Percentiles rank a stretch among this genome's conserved stretches.
These are phyloP conservation scores for Yarrowia yakushimensis DNA, from an alignment of 805 yeast species.

Conservation along the genomic window DNA sequence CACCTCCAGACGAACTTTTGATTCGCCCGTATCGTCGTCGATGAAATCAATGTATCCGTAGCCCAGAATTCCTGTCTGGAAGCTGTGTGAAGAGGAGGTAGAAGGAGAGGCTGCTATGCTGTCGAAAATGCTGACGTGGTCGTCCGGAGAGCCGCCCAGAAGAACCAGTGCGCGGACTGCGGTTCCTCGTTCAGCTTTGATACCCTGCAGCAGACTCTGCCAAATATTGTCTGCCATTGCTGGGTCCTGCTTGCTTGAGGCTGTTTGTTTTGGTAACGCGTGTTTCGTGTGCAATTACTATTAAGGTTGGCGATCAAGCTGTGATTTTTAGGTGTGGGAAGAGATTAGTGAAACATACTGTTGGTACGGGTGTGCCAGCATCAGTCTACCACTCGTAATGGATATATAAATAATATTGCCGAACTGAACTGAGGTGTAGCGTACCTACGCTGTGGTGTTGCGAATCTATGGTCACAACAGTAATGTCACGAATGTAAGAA, in stretches of 20 bases:
- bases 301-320: conserved; percentile 20
- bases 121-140: conserved; percentile 18
- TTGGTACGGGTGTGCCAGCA: not conserved
- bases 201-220: conserved; percentile 22
- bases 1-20: conserved; percentile 4
- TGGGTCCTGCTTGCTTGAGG: not conserved
- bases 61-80: conserved; percentile 16
- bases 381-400: too few species aligned
- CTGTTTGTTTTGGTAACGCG: conserved; percentile 18
- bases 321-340: not conserved
- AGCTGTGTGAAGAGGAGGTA: not conserved
- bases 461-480: not conserved
- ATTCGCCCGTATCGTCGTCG: conserved; percentile 21
- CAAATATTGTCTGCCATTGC: conserved; percentile 22
- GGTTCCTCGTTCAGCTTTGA: conserved; percentile 14
- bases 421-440: not conserved
- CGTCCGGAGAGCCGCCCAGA: conserved; percentile 9
- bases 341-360: not conserved
- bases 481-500: not conserved
- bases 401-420: conserved; percentile 14
- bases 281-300: conserved; percentile 18
- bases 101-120: conserved; percentile 1
- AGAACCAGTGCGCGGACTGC: conserved; percentile 1
- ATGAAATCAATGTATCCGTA: conserved; percentile 16
- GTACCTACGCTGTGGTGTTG: not conserved